Evolutionary conservation across 164 flowering plant genomes (phyloP).

Genomic region (Protea cynaroides): DNA sequence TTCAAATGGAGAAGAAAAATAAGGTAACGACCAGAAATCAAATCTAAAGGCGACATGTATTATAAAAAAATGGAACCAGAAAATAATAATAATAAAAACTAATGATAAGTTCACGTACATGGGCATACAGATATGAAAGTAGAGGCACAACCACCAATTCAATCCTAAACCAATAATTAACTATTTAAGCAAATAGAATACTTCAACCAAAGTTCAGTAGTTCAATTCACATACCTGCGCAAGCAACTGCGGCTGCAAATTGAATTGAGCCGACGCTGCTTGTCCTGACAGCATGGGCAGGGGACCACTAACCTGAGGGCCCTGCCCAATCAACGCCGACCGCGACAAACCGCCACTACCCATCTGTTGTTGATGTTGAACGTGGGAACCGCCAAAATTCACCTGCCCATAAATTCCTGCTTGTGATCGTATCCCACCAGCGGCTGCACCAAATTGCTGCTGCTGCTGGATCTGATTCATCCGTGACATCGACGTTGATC

Average conservation of each 20-base stretch:
- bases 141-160: neutral
- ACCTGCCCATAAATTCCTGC: slow-evolving; percentile 51
- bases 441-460: slow-evolving; percentile 17
- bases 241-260: slow-evolving; percentile 62
- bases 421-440: slow-evolving; percentile 33
- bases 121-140: neutral
- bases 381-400: slow-evolving; percentile 42
- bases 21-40: neutral
- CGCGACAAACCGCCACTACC: slow-evolving; percentile 44
- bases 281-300: slow-evolving; percentile 60
- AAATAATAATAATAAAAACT: neutral
- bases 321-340: slow-evolving; percentile 57
- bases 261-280: slow-evolving; percentile 49
- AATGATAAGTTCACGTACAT: neutral
- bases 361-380: slow-evolving; percentile 28
- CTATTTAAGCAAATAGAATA: too few relatives aligned
- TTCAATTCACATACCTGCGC: slow-evolving; percentile 40
- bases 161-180: neutral
- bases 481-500: slow-evolving; percentile 67
- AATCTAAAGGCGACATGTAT: neutral
- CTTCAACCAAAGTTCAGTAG: too few relatives aligned
- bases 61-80: too few relatives aligned
- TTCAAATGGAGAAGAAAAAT: neutral
- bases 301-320: slow-evolving; percentile 30
- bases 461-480: slow-evolving; percentile 44